Percentiles rank a stretch among this genome's conserved stretches.
Evolutionary conservation across 1,284 basidiomycete genomes (phyloP).

Genomic region (Termitomyces sp.): DNA sequence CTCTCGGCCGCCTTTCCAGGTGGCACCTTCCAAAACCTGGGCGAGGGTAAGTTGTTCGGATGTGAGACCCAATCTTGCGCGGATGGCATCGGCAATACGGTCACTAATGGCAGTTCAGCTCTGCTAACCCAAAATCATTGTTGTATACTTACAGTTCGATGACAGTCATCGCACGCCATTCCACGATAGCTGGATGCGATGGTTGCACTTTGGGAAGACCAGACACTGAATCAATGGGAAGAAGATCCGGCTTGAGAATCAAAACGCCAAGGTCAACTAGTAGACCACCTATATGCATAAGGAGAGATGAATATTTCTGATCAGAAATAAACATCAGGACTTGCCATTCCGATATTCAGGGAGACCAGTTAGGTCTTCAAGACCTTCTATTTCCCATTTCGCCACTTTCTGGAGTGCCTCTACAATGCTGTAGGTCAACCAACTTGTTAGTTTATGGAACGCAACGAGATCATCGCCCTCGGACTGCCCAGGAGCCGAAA

Average conservation of each 20-base stretch:
- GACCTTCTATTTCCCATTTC: constrained; percentile 72
- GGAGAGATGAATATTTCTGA: neutral
- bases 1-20: constrained; percentile 93
- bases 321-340: constrained; percentile 6
- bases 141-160: constrained; percentile 69
- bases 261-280: constrained; percentile 82
- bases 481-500: constrained; percentile 22
- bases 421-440: constrained; percentile 86
- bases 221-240: constrained; percentile 43
- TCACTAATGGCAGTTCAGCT: constrained; percentile 48
- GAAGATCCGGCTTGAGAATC: constrained; percentile 46
- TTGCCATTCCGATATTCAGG: constrained; percentile 88
- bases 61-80: constrained; percentile 48
- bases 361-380: constrained; percentile 78
- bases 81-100: constrained; percentile 71
- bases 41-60: constrained; percentile 60
- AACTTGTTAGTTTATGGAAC: constrained; percentile 94
- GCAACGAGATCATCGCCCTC: constrained; percentile 76
- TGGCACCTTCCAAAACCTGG: constrained; percentile 90
- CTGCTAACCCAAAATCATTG: neutral
- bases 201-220: constrained; percentile 61
- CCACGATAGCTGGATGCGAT: constrained; percentile 86
- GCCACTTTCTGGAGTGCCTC: constrained; percentile 78
- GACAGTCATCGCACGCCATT: constrained; percentile 94
- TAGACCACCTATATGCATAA: constrained; percentile 61